phyloP scores from a whole-genome alignment of 2,329 filamentous ascomycete genomes.

The Cryphonectria nitschkei region DNA sequence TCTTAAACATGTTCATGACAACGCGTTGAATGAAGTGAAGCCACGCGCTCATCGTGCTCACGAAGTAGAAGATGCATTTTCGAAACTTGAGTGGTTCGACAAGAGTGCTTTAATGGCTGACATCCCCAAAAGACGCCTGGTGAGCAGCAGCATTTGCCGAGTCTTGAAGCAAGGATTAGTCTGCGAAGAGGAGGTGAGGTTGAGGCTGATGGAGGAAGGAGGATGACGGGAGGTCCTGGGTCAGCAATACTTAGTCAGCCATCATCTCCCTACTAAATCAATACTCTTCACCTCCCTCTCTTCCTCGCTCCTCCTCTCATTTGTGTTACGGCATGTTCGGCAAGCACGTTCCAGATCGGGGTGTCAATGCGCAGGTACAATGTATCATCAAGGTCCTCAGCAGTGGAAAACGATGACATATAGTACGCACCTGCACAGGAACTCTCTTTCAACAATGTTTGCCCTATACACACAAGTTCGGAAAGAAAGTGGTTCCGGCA shows the following conservation, averaged over 20 bases:
- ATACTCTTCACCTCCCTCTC: background rate
- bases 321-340: background rate
- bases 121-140: background rate
- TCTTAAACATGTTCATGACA: background rate
- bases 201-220: background rate
- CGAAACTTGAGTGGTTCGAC: background rate
- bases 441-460: background rate
- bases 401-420: background rate
- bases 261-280: background rate
- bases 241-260: background rate
- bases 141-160: background rate
- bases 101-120: background rate
- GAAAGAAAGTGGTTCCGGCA: conserved; percentile 9
- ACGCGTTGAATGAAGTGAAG: background rate
- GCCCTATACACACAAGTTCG: background rate
- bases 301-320: background rate
- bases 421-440: background rate
- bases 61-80: background rate
- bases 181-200: background rate
- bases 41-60: background rate
- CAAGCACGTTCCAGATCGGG: background rate
- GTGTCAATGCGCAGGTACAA: background rate
- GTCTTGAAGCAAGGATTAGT: background rate
- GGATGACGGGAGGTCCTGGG: background rate
- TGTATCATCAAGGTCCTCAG: background rate